Base-by-base conservation (phyloP, 495 filamentous ascomycete genomes). In the Barbatosphaeria neglecta region DNA sequence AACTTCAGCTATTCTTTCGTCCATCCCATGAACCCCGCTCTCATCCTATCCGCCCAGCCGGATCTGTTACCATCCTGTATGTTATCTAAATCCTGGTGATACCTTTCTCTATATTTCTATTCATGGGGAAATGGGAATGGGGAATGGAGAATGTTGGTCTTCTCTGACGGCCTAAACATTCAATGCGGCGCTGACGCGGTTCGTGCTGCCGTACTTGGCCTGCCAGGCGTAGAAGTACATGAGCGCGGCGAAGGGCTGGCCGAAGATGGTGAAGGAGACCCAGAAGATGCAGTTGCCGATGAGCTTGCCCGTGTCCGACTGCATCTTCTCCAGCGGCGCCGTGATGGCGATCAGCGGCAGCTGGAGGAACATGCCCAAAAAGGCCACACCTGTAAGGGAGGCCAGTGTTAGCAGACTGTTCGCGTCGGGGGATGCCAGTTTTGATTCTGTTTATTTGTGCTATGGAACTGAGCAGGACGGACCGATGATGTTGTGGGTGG, bases 171-270 rank as follows among this genome's bases (percentile, higher is more conserved):
- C 24, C 24, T 4, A 4, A 4, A 9, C 24, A 4, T 4, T 25
- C 24, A 4, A 9, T 4, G 4, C 9, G 24, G 24, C 9, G 9
- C 4, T 9, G 4, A 25, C 9, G 31, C 57, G 64, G 33, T 66
- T 65, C 9, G 75, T 70, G 54, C 80, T 89, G 17, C 92, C 92
- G 60, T 95, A 95, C 66, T 98, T 98, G 17, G 87, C 89, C 63
- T 96, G 90, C 92, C 92, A 98, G 13, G 89, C 92, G 59, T 95
- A 96, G 62, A 95, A 98, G 61, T 98, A 98, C 50, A 92, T 59
- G 27, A 97, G 61, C 2, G 86, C 88, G 0, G 86, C 90, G 31
- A 96, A 69, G 10, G 92, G 92, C 72, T 98, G 92, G 0, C 92
- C 92, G 0, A 97, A 80, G 15, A 98, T 73, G 50, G 87, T 95